Base-by-base conservation (phyloP, 2,329 filamentous ascomycete species). In the Lasiodiplodia citricola region DNA sequence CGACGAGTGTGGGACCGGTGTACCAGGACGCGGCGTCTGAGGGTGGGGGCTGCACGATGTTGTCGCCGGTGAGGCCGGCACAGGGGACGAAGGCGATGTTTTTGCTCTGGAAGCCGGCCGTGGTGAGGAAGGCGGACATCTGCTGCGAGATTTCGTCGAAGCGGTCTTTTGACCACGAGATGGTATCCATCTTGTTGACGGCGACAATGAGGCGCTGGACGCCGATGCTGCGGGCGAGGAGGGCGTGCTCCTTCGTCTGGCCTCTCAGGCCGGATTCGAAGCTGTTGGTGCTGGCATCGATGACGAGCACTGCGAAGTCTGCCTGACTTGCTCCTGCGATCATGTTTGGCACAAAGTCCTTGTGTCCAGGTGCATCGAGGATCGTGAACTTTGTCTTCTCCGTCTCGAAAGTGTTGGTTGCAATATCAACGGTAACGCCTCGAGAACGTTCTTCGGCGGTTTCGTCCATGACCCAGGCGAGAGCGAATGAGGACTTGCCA, bases 341-440 rank as follows among this genome's bases (percentile, higher is more conserved):
- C 96, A 99, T 99, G 79, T 97, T 99, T 0, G 96, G 96, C 23
- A 99, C 94, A 77, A 98, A 99, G 78, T 99, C 96, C 70, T 90
- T 88, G 80, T 99, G 96, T 0, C 96, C 96, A 0, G 96, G 96
- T 0, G 96, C 95, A 78, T 99, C 96, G 4, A 99, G 86, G 56
- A 99, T 97, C 1, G 96, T 98, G 76, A 98, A 98, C 13, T 87
- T 87, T 0, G 93, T 96, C 64, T 87, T 91, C 1, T 92, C 90
- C 0, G 96, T 99, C 77, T 96, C 92, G 76, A 99, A 99, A 72
- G 94, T 90, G 77, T 97, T 97, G 21, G 92, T 97, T 10, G 96
- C 95, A 75, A 98, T 96, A 77, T 99, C 96, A 60, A 99, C 97
- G 0, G 96, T 99, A 8, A 99, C 93, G 55, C 96, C 96, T 69